Evolutionary conservation across 805 yeast species (phyloP), one percentile per base, ranked within the genome.

Genomic region (Sugiyamaella lignohabitans): DNA sequence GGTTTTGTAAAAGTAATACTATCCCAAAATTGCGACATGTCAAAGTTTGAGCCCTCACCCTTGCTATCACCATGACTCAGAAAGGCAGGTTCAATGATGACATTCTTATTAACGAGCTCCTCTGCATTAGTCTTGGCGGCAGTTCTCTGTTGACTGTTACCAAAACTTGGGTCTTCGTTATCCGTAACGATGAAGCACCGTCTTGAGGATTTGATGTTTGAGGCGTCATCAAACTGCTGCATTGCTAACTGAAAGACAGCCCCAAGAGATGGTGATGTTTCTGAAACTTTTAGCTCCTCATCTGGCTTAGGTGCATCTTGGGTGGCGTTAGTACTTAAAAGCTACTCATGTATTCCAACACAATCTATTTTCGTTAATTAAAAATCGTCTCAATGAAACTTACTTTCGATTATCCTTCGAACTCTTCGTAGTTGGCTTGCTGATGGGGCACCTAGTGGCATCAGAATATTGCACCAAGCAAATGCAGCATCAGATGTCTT

Each of bases 121-220:
- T 73, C 72, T 11, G 83, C 71, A 3, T 80, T 68, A 17, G 75
- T 75, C 53, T 81, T 73, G 20, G 86, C 66, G 4, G 76, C 66
- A 40, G 68, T 69, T 55, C 73, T 73, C 2, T 70, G 65, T 4
- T 60, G 67, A 1, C 56, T 47, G 14, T 72, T 68, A 5, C 67
- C 66, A 45, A 70, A 69, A 52, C 66, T 74, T 0, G 96, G 97
- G 40, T 64, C 64, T 54, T 84, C 93, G 59, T 82, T 79, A 59
- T 82, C 84, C 0, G 96, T 86, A 57, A 88, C 77, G 59, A 87
- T 66, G 53, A 87, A 74, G 2, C 86, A 64, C 55, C 83, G 80
- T 53, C 75, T 77, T 38, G 72, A 72, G 42, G 77, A 76, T 20
- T 61, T 65, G 18, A 32, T 42, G 22, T 34, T 22, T 5, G 22